Evolutionary conservation across 768 basidiomycete genomes (phyloP).

Genomic region (Phaeotremella fagi): DNA sequence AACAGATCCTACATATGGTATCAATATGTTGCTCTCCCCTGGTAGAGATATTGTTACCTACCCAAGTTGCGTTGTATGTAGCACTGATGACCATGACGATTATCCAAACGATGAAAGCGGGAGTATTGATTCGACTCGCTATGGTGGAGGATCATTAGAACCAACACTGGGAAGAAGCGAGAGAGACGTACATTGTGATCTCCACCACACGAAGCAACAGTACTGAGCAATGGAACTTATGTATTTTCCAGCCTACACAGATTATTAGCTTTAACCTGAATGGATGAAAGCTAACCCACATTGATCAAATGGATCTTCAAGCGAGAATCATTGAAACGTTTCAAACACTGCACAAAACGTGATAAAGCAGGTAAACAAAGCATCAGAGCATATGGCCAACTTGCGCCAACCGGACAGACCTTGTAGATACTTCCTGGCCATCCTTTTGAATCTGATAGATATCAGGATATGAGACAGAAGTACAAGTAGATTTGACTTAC

Average conservation of each 20-base stretch:
- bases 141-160: background rate
- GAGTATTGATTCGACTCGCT: conserved; percentile 51
- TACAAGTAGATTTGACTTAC: conserved; percentile 11
- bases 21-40: background rate
- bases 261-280: background rate
- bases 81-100: conserved; percentile 62
- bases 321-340: conserved; percentile 75
- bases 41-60: conserved; percentile 45
- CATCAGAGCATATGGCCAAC: conserved; percentile 34
- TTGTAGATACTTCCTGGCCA: conserved; percentile 30
- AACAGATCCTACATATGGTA: conserved; percentile 60
- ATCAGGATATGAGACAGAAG: background rate
- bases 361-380: conserved; percentile 61
- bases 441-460: conserved; percentile 18
- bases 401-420: conserved; percentile 22
- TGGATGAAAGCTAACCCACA: conserved; percentile 51
- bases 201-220: conserved; percentile 72
- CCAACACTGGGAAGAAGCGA: background rate
- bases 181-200: conserved; percentile 55
- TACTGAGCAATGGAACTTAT: conserved; percentile 61
- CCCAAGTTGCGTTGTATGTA: conserved; percentile 73
- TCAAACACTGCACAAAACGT: conserved; percentile 79
- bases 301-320: conserved; percentile 78
- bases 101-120: conserved; percentile 63
- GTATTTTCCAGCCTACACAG: conserved; percentile 75